A percentile compares a stretch with the other conserved stretches of the same genome.
Evolutionary conservation across 306 rosid genomes (phyloP).

Genomic region (Spatholobus suberectus): DNA sequence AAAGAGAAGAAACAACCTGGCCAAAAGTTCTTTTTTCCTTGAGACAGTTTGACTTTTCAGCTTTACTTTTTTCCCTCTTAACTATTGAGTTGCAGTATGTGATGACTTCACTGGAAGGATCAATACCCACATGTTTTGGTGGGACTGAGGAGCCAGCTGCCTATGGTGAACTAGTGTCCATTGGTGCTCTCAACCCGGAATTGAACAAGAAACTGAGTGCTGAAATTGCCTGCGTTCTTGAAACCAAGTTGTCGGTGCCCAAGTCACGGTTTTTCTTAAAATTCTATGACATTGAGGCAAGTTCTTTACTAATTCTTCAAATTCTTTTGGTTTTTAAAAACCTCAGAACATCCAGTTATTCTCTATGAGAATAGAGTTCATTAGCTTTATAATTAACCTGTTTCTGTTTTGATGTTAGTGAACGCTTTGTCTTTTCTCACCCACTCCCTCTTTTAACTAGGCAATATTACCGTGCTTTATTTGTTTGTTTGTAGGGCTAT

Average conservation of each 20-base stretch:
- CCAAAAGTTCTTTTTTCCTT: too few species aligned
- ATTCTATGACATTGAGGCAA: conserved; percentile 77
- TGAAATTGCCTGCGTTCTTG: conserved; percentile 60
- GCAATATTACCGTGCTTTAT: not conserved
- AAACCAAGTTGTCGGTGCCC: conserved; percentile 74
- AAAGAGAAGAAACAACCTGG: too few species aligned
- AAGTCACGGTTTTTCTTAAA: conserved; percentile 72
- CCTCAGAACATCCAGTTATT: too few species aligned
- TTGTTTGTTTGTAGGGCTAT: conserved; percentile 57
- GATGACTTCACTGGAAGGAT: conserved; percentile 79
- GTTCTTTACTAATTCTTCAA: conserved; percentile 11
- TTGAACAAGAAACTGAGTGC: conserved; percentile 78
- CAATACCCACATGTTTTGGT: conserved; percentile 69
- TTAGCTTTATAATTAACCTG: too few species aligned
- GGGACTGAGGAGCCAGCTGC: conserved; percentile 79
- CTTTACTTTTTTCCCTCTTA: not conserved
- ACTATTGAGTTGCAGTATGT: conserved; percentile 57
- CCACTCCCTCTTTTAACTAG: too few species aligned
- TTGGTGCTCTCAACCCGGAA: conserved; percentile 72
- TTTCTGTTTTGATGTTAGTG: too few species aligned
- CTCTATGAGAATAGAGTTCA: too few species aligned
- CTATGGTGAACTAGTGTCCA: conserved; percentile 75
- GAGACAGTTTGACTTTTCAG: too few species aligned
- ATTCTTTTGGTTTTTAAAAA: too few species aligned
- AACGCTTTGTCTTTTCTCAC: too few species aligned